Percentiles rank a stretch among this genome's conserved stretches.
These are phyloP conservation scores for Cladophialophora exuberans DNA, from an alignment of 2,329 filamentous ascomycete species.

Conservation along the genomic window DNA sequence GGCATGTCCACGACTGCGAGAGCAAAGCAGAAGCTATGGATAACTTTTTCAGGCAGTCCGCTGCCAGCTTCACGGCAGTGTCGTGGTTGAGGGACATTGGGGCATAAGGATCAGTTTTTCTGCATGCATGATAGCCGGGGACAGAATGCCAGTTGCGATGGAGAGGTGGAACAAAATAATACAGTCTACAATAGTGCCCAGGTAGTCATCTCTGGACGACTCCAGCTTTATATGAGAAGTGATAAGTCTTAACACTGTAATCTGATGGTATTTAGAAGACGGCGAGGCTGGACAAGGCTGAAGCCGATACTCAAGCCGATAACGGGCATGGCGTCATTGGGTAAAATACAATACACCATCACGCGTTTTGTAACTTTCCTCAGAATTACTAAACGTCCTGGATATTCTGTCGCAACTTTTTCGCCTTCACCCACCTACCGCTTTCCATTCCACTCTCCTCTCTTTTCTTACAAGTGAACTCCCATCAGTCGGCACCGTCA, in stretches of 20 bases:
- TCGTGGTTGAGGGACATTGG: constrained; percentile 19
- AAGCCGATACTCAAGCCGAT: constrained; percentile 8
- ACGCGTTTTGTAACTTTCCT: background rate
- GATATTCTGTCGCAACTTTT: background rate
- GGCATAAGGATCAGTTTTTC: too few relatives aligned
- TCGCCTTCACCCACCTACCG: background rate
- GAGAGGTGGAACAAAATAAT: background rate
- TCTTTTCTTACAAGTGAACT: background rate
- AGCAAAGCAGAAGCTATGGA: constrained; percentile 14
- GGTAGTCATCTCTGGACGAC: too few relatives aligned
- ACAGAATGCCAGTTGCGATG: background rate
- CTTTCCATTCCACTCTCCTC: background rate
- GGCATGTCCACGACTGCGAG: constrained; percentile 19
- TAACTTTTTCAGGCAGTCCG: constrained; percentile 21
- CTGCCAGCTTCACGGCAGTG: constrained; percentile 10
- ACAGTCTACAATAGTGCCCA: too few relatives aligned
- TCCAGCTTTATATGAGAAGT: too few relatives aligned
- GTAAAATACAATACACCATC: constrained; percentile 15
- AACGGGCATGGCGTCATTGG: constrained; percentile 17
- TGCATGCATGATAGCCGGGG: too few relatives aligned
- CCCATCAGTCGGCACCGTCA: background rate
- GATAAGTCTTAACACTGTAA: too few relatives aligned
- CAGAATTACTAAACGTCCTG: constrained; percentile 9
- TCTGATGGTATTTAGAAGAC: too few relatives aligned
- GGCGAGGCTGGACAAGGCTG: background rate